Conservation (phyloP, 2,329 filamentous ascomycete genomes). For the Apiospora kogelbergensis region DNA sequence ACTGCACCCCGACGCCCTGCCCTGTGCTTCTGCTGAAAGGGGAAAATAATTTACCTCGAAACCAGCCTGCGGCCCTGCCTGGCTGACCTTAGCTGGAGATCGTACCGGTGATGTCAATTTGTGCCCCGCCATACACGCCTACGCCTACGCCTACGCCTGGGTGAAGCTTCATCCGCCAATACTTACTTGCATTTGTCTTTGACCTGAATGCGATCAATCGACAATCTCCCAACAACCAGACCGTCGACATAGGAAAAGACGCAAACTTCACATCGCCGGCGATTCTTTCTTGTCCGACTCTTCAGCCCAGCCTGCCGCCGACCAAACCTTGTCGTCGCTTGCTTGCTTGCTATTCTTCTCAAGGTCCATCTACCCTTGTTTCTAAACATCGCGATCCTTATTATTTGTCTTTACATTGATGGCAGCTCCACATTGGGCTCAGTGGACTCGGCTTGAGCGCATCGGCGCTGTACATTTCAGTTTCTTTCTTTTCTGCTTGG, state of each 20-base stretch:
- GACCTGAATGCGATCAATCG: background rate
- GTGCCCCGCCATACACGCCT: constrained; percentile 4
- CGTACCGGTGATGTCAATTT: constrained; percentile 7
- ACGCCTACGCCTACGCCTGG: too few relatives aligned
- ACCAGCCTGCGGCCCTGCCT: background rate
- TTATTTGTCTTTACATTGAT: background rate
- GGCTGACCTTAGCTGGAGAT: background rate
- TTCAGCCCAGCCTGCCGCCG: background rate
- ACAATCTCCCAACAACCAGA: background rate
- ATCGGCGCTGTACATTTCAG: background rate
- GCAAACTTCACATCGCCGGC: background rate
- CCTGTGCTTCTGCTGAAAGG: background rate
- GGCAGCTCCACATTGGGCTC: background rate
- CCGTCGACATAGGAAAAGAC: background rate
- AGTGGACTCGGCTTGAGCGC: constrained; percentile 1
- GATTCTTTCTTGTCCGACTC: background rate
- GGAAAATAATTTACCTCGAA: constrained; percentile 4
- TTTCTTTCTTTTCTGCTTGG: background rate
- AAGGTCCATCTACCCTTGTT: background rate
- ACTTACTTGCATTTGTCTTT: background rate
- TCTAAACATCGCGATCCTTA: background rate
- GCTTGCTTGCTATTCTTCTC: background rate
- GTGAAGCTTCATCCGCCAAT: background rate
- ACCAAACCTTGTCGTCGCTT: background rate
- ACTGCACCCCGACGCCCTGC: background rate